These are phyloP conservation scores for Fraxinus nigra DNA, from an alignment of 305 asterid genomes.

Conservation along the genomic window DNA sequence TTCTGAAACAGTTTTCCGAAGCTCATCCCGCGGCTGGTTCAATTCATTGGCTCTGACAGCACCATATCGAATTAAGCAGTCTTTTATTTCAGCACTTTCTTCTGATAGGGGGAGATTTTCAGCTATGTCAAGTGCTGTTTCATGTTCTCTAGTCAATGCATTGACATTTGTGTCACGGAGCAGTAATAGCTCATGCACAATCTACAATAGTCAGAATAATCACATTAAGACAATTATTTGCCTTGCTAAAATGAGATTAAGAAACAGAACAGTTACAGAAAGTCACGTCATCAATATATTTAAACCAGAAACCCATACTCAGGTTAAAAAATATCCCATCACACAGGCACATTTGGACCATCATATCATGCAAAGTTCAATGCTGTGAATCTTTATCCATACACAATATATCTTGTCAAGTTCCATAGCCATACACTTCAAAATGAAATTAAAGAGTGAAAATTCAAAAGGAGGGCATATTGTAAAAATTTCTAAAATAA, in stretches of 20 bases:
- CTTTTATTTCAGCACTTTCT: constrained; percentile 69
- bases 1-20: constrained; percentile 71
- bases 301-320: not conserved
- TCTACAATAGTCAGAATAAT: constrained; percentile 39
- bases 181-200: constrained; percentile 61
- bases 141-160: constrained; percentile 72
- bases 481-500: not conserved
- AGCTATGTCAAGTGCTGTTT: constrained; percentile 87
- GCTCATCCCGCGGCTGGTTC: constrained; percentile 87
- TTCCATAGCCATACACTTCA: not conserved
- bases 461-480: not conserved
- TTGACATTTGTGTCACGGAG: constrained; percentile 79
- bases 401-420: not conserved
- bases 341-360: not conserved
- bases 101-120: constrained; percentile 76
- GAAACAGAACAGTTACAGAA: not conserved
- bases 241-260: not conserved
- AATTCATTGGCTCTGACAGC: constrained; percentile 76
- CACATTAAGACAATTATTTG: not conserved
- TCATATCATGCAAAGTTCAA: not conserved
- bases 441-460: not conserved
- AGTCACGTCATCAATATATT: not conserved
- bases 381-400: not conserved
- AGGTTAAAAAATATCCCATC: not conserved
- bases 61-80: constrained; percentile 56